Evolutionary conservation across 805 yeast genomes (phyloP).

Genomic region (Starmerella geochares): DNA sequence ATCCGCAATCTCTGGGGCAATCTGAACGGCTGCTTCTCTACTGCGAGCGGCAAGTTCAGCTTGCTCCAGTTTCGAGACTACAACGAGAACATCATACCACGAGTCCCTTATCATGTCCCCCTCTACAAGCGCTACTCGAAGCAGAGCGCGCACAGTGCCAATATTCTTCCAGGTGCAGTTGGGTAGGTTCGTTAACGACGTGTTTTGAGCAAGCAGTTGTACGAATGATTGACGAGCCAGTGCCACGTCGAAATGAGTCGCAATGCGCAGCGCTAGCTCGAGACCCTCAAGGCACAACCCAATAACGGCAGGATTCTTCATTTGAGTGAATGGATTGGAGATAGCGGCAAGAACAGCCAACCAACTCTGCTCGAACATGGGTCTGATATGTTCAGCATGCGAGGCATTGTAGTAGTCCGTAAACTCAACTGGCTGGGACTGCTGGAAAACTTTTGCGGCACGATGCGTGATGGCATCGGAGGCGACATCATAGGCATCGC

Average conservation of each 20-base stretch:
- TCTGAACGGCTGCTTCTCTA: conserved; percentile 45
- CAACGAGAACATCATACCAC: conserved; percentile 74
- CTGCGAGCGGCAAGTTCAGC: conserved; percentile 79
- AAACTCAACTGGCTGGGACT: conserved; percentile 37
- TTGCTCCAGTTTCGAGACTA: conserved; percentile 85
- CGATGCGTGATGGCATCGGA: conserved; percentile 84
- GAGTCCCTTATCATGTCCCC: conserved; percentile 65
- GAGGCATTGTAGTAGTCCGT: conserved; percentile 67
- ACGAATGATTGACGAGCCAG: conserved; percentile 83
- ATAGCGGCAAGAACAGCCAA: conserved; percentile 93
- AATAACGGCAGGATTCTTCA: conserved; percentile 46
- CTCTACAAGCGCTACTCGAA: conserved; percentile 68
- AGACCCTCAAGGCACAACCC: conserved; percentile 67
- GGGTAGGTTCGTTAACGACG: conserved; percentile 63
- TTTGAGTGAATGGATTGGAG: conserved; percentile 86
- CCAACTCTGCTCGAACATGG: conserved; percentile 92
- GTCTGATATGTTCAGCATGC: conserved; percentile 79
- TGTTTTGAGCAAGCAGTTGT: conserved; percentile 78
- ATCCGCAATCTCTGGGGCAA: conserved; percentile 29
- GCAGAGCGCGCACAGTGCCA: conserved; percentile 61
- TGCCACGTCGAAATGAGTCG: conserved; percentile 73
- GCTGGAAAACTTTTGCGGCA: conserved; percentile 72
- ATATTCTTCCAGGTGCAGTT: conserved; percentile 73
- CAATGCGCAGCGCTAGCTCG: conserved; percentile 66
- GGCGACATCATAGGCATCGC: conserved; percentile 75